Evolutionary conservation across 768 basidiomycete species (phyloP), one percentile per base, ranked within the genome.

Genomic region (Boletus barrowsii): DNA sequence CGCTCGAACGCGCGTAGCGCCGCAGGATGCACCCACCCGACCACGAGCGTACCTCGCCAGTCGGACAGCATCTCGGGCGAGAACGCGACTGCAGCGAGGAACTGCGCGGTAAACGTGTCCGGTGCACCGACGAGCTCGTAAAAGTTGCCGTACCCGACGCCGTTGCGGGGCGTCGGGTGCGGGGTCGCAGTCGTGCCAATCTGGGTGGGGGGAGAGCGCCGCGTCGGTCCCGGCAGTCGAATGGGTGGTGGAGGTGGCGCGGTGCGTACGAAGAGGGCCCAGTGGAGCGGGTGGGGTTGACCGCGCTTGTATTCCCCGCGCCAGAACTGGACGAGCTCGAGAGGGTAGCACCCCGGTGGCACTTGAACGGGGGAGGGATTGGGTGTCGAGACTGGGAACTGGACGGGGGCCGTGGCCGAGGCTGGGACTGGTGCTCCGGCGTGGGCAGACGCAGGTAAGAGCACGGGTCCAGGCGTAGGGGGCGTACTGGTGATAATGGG

Each of bases 261-360:
- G 10, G 62, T 68, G 18, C 61, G 66, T n/a, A 72, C 35, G n/a
- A 68, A 68, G 52, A 70, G 59, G 33, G 65, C 67, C 68, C 68
- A 70, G 49, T 69, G 68, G 3, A 66, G 59, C 5, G 57, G 62
- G 10, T 30, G 29, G 18, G 61, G 57, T 0, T 49, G 55, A 2
- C 58, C 54, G 11, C 30, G 53, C 3, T 41, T 54, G 46, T 42
- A 20, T 42, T 64, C 58, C 30, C 32, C 51, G 29, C 57, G 70
- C 64, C 64, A 72, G 50, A 70, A 72, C 36, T 72, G 70, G 46
- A 49, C 54, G 42, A 70, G 54, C 15, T 67, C 68, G 56, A 72
- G 54, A 5, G 64, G 48, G 55, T 60, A 61, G 48, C 47, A 56
- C 2, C 59, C 59, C 0, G 55, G 26, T 0, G 65, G 65, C 17